These are phyloP conservation scores for Trametes polyzona DNA, from an alignment of 1,284 basidiomycete genomes.

Conservation along the genomic window DNA sequence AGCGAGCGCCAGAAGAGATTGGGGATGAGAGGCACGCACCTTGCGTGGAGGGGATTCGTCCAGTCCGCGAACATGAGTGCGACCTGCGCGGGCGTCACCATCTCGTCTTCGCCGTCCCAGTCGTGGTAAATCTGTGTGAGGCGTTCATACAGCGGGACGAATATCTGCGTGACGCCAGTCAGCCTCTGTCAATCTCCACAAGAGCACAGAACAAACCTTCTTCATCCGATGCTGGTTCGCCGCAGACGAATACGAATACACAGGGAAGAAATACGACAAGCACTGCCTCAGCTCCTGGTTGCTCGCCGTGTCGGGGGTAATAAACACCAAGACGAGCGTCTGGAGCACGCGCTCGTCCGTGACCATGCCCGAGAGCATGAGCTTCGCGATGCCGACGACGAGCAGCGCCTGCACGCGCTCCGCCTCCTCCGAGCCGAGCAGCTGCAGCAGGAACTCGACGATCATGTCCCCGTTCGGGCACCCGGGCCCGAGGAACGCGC, in stretches of 20 bases:
- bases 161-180: constrained; percentile 56
- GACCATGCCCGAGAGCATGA: constrained; percentile 86
- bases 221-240: constrained; percentile 83
- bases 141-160: constrained; percentile 75
- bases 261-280: constrained; percentile 94
- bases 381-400: constrained; percentile 86
- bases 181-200: too few relatives aligned
- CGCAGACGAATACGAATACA: constrained; percentile 87
- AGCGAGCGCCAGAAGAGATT: neutral
- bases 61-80: constrained; percentile 89
- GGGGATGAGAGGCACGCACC: constrained; percentile 49
- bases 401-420: constrained; percentile 81
- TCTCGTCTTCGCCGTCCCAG: constrained; percentile 76
- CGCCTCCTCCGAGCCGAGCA: constrained; percentile 77
- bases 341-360: constrained; percentile 71
- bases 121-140: constrained; percentile 73
- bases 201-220: constrained; percentile 47
- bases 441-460: constrained; percentile 75
- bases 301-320: constrained; percentile 84
- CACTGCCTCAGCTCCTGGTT: constrained; percentile 93
- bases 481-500: constrained; percentile 67
- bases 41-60: constrained; percentile 87
- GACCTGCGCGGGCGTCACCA: constrained; percentile 83
- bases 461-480: constrained; percentile 66
- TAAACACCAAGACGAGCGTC: constrained; percentile 82